phyloP scores from a whole-genome alignment of 1,284 basidiomycete species.

The Ganoderma sinense region DNA sequence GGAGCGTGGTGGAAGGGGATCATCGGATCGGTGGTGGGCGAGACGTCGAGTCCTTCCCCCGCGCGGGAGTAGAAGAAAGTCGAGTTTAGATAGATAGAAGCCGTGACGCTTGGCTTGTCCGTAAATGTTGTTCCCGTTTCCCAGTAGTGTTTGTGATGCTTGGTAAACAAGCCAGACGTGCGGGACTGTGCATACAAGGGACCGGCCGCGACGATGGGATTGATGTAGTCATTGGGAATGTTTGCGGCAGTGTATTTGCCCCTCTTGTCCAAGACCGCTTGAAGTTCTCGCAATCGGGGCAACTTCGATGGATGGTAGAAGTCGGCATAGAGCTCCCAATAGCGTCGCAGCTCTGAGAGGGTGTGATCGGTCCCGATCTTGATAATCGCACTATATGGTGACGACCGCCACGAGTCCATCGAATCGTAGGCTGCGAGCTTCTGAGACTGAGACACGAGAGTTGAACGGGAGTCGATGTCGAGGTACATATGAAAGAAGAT shows the following conservation, averaged over 20 bases:
- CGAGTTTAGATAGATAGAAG: too few species aligned
- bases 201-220: not conserved
- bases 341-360: conserved; percentile 48
- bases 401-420: conserved; percentile 52
- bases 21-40: too few species aligned
- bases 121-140: conserved; percentile 49
- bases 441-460: conserved; percentile 53
- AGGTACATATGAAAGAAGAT: conserved; percentile 65
- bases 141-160: conserved; percentile 45
- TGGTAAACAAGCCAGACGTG: not conserved
- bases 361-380: conserved; percentile 48
- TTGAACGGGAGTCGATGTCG: conserved; percentile 46
- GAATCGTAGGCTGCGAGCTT: conserved; percentile 48
- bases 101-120: conserved; percentile 15
- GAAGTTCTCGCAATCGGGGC: conserved; percentile 22
- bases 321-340: conserved; percentile 45
- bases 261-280: conserved; percentile 21
- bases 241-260: not conserved
- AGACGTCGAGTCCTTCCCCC: too few species aligned
- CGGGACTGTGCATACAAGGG: not conserved
- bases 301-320: conserved; percentile 20
- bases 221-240: not conserved
- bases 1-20: too few species aligned
- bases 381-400: conserved; percentile 49
- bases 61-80: too few species aligned